Percentiles rank a stretch among this genome's conserved stretches.
phyloP scores from a whole-genome alignment of 768 basidiomycete genomes.

The Cystofilobasidium capitatum region DNA sequence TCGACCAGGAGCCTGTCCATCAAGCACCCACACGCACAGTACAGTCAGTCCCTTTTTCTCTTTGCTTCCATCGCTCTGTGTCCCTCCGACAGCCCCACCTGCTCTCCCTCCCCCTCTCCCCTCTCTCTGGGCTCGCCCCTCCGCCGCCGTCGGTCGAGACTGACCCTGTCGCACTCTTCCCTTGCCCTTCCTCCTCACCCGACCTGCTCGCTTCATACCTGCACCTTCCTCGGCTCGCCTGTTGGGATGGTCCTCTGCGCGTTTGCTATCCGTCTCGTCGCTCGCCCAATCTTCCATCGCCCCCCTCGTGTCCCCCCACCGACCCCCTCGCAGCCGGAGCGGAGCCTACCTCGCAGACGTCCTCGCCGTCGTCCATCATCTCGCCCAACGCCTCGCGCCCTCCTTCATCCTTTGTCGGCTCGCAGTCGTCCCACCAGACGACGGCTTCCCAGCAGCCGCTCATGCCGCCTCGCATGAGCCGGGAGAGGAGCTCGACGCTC shows the following conservation, averaged over 20 bases:
- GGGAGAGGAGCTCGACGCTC: slow-evolving; percentile 8
- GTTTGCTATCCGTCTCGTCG: neutral
- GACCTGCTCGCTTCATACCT: too few relatives aligned
- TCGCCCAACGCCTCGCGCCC: neutral
- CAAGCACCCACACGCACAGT: slow-evolving; percentile 7
- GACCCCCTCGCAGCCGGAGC: slow-evolving; percentile 5
- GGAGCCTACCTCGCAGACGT: slow-evolving; percentile 10
- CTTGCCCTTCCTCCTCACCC: too few relatives aligned
- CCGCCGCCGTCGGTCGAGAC: too few relatives aligned
- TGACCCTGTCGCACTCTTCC: too few relatives aligned
- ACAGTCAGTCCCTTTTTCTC: slow-evolving; percentile 1
- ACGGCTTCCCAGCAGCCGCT: slow-evolving; percentile 7
- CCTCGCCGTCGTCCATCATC: slow-evolving; percentile 1
- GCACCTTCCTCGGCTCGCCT: too few relatives aligned
- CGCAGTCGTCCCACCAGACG: neutral
- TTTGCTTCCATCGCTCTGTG: too few relatives aligned
- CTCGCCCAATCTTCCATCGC: neutral
- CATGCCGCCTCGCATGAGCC: neutral
- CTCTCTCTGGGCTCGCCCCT: neutral
- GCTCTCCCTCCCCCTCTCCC: neutral
- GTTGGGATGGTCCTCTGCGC: neutral
- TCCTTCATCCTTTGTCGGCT: neutral
- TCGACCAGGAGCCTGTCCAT: slow-evolving; percentile 6
- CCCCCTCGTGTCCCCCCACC: too few relatives aligned
- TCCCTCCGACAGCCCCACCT: neutral